A percentile compares a stretch with the other conserved stretches of the same genome.
These are phyloP conservation scores for Casuarina equisetifolia DNA, from an alignment of 306 rosid genomes.

Conservation along the genomic window DNA sequence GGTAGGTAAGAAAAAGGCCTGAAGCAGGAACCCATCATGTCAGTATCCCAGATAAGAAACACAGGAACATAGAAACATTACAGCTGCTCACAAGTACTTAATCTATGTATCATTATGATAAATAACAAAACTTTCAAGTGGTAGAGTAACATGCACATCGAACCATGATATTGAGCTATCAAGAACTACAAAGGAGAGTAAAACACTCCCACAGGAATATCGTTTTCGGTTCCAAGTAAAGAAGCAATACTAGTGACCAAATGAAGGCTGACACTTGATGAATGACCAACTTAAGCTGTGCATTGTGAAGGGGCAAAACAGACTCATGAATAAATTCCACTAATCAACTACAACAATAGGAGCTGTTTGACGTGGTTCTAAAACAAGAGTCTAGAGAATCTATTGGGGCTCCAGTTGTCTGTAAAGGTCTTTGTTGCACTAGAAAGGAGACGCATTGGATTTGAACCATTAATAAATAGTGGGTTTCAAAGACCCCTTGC, in stretches of 20 bases:
- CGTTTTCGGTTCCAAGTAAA: not conserved
- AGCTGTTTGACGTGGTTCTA: not conserved
- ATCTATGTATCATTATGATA: not conserved
- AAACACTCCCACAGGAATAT: not conserved
- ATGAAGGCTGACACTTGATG: not conserved
- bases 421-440: not conserved
- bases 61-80: slow-evolving; percentile 18
- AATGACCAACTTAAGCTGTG: not conserved
- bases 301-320: not conserved
- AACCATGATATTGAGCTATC: not conserved
- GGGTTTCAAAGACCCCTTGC: not conserved
- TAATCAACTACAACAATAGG: not conserved
- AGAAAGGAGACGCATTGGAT: not conserved
- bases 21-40: slow-evolving; percentile 27
- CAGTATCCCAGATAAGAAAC: slow-evolving; percentile 13
- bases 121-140: not conserved
- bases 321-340: not conserved
- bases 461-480: not conserved
- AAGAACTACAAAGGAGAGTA: not conserved
- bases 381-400: not conserved
- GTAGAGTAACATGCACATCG: not conserved
- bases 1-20: slow-evolving; percentile 74
- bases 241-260: not conserved
- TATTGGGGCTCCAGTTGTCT: not conserved
- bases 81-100: not conserved